Percentiles rank a stretch among this genome's conserved stretches.
phyloP scores from a whole-genome alignment of 2,329 filamentous ascomycete species.

The Blastomyces percursus region DNA sequence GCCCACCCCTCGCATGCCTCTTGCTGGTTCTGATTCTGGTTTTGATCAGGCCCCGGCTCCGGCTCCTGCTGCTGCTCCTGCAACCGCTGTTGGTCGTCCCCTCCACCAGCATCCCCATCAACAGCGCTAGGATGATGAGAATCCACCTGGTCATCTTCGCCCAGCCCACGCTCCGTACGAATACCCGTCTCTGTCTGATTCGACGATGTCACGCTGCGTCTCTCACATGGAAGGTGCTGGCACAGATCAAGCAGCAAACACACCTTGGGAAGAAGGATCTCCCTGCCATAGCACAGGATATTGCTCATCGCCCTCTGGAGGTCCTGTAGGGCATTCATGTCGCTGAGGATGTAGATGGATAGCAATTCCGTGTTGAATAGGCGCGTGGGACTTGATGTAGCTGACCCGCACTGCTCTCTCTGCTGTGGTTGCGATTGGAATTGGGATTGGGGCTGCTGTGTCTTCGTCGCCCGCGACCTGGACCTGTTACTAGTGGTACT shows the following conservation, averaged over 20 bases:
- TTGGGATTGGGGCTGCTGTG: not conserved
- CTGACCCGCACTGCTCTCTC: not conserved
- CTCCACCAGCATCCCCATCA: not conserved
- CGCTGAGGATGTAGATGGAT: not conserved
- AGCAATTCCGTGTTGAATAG: conserved; percentile 3
- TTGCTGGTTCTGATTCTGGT: not conserved
- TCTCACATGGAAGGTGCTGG: not conserved
- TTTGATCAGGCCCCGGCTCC: too few relatives aligned
- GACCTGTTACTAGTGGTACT: not conserved
- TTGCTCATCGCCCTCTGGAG: not conserved
- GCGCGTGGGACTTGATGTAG: not conserved
- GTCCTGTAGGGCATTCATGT: not conserved
- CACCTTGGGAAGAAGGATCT: not conserved
- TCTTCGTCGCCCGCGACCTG: not conserved
- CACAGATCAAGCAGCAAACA: not conserved
- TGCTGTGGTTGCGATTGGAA: not conserved
- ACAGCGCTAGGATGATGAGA: not conserved
- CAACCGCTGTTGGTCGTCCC: not conserved
- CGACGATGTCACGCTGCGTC: not conserved
- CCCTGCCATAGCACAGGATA: not conserved
- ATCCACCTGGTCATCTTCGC: not conserved
- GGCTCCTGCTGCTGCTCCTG: not conserved
- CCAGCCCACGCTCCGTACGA: not conserved
- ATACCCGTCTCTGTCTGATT: not conserved
- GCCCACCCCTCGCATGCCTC: not conserved